These are phyloP conservation scores for Malania oleifera DNA, from an alignment of 164 flowering plant species.

Conservation along the genomic window DNA sequence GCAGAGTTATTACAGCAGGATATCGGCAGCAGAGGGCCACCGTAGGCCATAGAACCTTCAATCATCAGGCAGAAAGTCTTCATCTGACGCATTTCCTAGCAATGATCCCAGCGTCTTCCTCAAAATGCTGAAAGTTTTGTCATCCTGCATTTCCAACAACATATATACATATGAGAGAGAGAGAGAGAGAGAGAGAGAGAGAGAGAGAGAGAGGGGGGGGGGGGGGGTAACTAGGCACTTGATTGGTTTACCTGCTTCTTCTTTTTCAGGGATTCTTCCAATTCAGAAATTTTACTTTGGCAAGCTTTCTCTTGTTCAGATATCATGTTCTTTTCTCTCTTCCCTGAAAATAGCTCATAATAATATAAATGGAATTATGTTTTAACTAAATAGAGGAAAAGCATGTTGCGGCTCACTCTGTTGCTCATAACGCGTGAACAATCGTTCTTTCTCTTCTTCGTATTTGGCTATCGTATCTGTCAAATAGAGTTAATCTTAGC, in stretches of 20 bases:
- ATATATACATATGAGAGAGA: too few species aligned
- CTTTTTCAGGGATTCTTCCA: conserved; percentile 75
- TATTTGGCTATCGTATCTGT: conserved; percentile 73
- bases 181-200: not conserved
- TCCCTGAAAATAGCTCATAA: conserved; percentile 45
- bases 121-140: conserved; percentile 82
- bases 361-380: not conserved
- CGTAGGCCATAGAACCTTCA: conserved; percentile 21
- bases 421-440: conserved; percentile 68
- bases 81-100: conserved; percentile 67
- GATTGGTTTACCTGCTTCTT: conserved; percentile 61
- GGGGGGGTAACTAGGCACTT: not conserved
- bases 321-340: conserved; percentile 72
- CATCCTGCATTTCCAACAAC: conserved; percentile 42
- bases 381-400: not conserved
- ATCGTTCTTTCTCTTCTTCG: conserved; percentile 78
- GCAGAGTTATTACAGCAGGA: not conserved
- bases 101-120: conserved; percentile 82
- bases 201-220: not conserved
- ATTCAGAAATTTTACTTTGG: conserved; percentile 54
- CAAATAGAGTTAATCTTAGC: conserved; percentile 12
- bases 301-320: conserved; percentile 66
- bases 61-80: conserved; percentile 71
- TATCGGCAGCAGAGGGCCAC: not conserved
- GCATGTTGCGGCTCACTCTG: conserved; percentile 46